Base-by-base conservation (phyloP, 441 rosid species). In the Biscutella laevigata region DNA sequence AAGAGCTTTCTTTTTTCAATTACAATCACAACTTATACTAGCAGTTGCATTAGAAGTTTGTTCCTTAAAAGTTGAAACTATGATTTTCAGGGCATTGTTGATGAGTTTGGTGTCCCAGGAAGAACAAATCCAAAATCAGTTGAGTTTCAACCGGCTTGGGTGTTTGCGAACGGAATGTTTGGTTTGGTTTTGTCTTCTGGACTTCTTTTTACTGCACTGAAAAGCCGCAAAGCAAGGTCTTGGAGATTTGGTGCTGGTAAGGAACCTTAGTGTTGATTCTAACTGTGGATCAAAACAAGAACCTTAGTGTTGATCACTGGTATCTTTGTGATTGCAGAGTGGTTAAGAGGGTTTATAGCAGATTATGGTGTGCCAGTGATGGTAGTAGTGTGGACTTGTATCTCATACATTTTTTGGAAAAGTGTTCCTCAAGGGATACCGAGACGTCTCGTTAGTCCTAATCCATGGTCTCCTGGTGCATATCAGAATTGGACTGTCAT, bases 331-430 rank as follows among this genome's bases (percentile, higher is more conserved):
- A 44, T 60, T 50, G 20, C 71, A 79, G 85, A 81, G 43, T 75
- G 67, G 49, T 54, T 82, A 32, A 74, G 81, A 21, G 85, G 89
- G 51, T 70, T 82, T 57, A 50, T 77, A 61, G 85, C 83, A 36
- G 89, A 82, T 54, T 82, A 82, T n/a, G 89, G 89, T 51, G 89
- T 82, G 35, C 85, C 89, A 42, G 52, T 82, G 58, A 73, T 82
- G 89, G 81, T 82, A 28, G 70, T 79, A 37, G 74, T 74, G 36
- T 79, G 89, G 89, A 82, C 85, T 27, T 77, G 74, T 44, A 45
- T 79, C 60, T 79, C 85, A 45, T 82, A 70, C 61, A 61, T 64
- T 51, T 75, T 77, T 27, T 54, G 83, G 53, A 70, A 69, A 57
- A 75, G 56, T 54, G 67, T 77, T 66, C 89, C 89, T 27, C 65